Percentiles rank a stretch among this genome's conserved stretches.
Conservation (phyloP, 2,329 filamentous ascomycete species). For the Microsporum canis region DNA sequence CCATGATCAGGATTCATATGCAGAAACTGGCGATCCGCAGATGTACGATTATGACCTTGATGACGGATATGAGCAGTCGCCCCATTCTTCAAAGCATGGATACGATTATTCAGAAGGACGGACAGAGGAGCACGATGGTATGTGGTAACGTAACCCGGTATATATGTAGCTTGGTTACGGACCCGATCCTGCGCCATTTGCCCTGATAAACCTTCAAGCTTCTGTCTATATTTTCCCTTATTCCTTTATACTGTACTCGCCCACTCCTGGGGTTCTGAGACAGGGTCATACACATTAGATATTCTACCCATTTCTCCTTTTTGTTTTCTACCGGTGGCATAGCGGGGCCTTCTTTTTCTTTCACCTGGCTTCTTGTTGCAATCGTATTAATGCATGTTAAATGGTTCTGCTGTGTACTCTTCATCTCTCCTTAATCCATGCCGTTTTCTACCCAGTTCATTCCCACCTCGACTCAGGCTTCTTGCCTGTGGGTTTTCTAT, state of each 20-base stretch:
- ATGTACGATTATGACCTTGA: constrained; percentile 42
- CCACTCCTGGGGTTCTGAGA: background rate
- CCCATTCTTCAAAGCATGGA: constrained; percentile 28
- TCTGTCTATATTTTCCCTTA: background rate
- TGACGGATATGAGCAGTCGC: constrained; percentile 28
- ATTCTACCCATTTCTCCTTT: background rate
- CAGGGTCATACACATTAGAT: background rate
- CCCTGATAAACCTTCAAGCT: background rate
- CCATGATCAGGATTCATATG: constrained; percentile 27
- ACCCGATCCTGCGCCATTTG: background rate
- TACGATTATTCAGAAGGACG: constrained; percentile 30
- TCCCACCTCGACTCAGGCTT: background rate
- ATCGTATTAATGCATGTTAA: background rate
- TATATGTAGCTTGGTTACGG: background rate
- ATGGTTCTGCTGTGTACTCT: background rate
- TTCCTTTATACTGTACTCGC: background rate
- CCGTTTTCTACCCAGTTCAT: background rate
- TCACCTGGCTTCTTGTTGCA: background rate
- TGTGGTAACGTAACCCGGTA: constrained; percentile 30
- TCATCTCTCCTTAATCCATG: background rate
- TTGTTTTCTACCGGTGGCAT: constrained; percentile 12
- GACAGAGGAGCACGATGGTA: constrained; percentile 33
- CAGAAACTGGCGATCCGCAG: constrained; percentile 39
- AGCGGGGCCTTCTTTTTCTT: constrained; percentile 11
- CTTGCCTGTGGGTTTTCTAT: background rate